Base-by-base conservation (phyloP, 805 yeast species). In the Barnettozyma pratensis region DNA sequence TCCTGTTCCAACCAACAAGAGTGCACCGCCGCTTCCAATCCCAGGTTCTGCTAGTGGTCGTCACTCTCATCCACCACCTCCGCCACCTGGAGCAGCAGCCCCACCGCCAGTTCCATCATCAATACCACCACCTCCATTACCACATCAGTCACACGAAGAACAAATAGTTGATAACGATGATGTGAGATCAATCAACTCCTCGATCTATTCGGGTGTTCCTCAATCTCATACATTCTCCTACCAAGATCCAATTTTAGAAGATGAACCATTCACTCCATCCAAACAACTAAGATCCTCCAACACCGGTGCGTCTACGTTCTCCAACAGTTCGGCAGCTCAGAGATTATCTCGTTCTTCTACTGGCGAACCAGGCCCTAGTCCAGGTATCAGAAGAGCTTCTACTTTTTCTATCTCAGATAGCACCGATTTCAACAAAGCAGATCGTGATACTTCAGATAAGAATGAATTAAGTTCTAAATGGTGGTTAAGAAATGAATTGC, bases 401-500 rank as follows among this genome's bases (percentile, higher is more conserved):
- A 54, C 59, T 4, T 57, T 57, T 25, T 32, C 53, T 6, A 5
- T 53, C 55, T 6, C 44, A 31, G 40, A 26, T 7, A n/a, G 6
- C 25, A 5, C 10, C 25, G 7, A 27, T 6, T 25, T 29, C 10
- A 38, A 27, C 9, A 9, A 14, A 9, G 27, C 25, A 30, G 40
- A 39, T 25, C 11, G 36, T 4, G 46, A 42, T n/a, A 10, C 14
- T 28, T 19, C 37, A 7, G 41, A 43, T 5, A 47, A 47, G 38
- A 59, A 69, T 19, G 66, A 63, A 5, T 64, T 67, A 27, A 62
- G 61, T 5, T 55, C 73, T 3, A 66, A 65, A 14, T 90, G 97
- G 97, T 87, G 94, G 92, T 55, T 79, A 12, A 67, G 67, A 7
- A 35, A 52, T 5, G 74, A 75, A 7, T 67, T 82, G 6, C 96